Evolutionary conservation across 129 eudicot genomes (phyloP), one percentile per base, ranked within the genome.

Genomic region (Rutidosis leptorrhynchoides): DNA sequence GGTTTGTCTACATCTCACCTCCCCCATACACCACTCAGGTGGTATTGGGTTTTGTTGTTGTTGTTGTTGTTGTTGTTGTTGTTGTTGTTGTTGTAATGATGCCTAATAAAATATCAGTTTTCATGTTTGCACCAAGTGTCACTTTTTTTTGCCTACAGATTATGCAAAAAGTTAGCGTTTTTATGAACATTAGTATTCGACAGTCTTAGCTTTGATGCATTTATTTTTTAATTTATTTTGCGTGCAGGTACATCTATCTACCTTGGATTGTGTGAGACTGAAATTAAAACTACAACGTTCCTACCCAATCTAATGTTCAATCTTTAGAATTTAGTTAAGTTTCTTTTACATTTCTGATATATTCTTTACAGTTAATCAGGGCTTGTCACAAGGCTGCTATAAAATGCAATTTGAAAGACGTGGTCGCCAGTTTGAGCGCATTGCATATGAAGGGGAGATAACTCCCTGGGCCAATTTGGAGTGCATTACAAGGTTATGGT

Each of bases 231-330:
- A n/a, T n/a, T n/a, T n/a, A n/a, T n/a, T n/a, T n/a, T 43, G 24
- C 22, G 7, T 67, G 73, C 75, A 86, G 89, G 85, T 86, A 86
- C 54, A n/a, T n/a, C n/a, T n/a, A 86, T 86, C 53, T 87, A 87
- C 77, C 95, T 87, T 70, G 95, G 95, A 26, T 52, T 87, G 78
- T 87, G 81, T 64, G 95, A 87, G 76, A 83, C 73, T 74, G 95
- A 87, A 77, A 74, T 81, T 8, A 90, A 87, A 45, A 90, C 95
- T 72, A 90, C 95, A 78, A 87, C 87, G 95, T 87, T 56, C 46
- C 4, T 21, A 17, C 7, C 14, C 0, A 12, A 22, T 20, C 5
- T 17, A 24, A 32, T 20, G 26, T 65, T 29, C 49, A 6, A 23
- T 62, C 28, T 63, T 3, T 14, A 3, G 12, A n/a, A 27, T 20